Conservation (phyloP, 257 asterid genomes). For the Verbascum thapsus region DNA sequence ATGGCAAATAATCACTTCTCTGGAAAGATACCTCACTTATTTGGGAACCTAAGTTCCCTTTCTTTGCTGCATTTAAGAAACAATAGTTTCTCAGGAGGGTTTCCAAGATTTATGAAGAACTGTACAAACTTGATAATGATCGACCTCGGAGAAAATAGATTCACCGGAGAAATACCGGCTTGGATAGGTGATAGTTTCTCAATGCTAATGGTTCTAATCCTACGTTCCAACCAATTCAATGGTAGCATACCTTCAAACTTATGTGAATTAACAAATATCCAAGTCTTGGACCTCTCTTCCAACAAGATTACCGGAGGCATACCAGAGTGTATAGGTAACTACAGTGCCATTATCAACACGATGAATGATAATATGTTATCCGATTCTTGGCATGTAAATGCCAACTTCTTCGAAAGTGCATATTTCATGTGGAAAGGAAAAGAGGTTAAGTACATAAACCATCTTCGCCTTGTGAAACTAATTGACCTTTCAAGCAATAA, state of each 20-base stretch:
- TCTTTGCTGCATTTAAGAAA: neutral
- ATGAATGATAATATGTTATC: neutral
- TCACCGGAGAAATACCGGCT: neutral
- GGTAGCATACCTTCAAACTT: constrained; percentile 10
- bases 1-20: constrained; percentile 6
- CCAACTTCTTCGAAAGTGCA: neutral
- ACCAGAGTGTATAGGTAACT: constrained; percentile 18
- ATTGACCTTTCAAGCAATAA: constrained; percentile 10
- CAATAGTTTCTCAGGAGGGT: constrained; percentile 19
- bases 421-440: constrained; percentile 11
- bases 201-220: neutral
- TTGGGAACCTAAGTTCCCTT: neutral
- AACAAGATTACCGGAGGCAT: constrained; percentile 22
- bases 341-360: neutral
- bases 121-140: constrained; percentile 6
- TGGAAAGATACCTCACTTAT: constrained; percentile 11
- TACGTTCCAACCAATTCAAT: neutral
- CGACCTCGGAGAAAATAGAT: constrained; percentile 12
- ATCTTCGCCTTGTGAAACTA: neutral
- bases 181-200: neutral
- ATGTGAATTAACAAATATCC: constrained; percentile 1
- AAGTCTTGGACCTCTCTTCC: constrained; percentile 25
- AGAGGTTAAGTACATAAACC: constrained; percentile 4
- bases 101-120: constrained; percentile 12
- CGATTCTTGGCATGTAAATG: neutral